Conservation (phyloP, 2,329 filamentous ascomycete species). For the Curvularia sp. region DNA sequence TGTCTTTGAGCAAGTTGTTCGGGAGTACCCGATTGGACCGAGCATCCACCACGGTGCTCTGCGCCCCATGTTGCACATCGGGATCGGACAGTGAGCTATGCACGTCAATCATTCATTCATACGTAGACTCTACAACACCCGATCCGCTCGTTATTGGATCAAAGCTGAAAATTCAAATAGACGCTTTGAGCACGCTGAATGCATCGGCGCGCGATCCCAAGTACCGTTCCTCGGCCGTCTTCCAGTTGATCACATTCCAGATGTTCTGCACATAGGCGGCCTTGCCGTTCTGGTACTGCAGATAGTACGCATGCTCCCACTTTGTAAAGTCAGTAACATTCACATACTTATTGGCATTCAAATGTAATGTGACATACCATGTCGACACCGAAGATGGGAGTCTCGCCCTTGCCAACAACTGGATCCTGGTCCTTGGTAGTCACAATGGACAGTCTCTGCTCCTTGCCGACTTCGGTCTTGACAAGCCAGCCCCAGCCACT, state of each 20-base stretch:
- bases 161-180: constrained; percentile 26
- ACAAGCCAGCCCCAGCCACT: constrained; percentile 91
- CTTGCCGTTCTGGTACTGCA: constrained; percentile 81
- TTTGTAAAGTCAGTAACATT: neutral
- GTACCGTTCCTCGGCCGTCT: constrained; percentile 70
- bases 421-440: constrained; percentile 90
- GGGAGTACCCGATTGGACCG: constrained; percentile 41
- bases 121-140: neutral
- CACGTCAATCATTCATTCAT: neutral
- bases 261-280: constrained; percentile 77
- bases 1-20: constrained; percentile 48
- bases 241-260: constrained; percentile 82
- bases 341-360: neutral
- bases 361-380: constrained; percentile 58
- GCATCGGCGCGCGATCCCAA: constrained; percentile 52
- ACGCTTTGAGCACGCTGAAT: constrained; percentile 50
- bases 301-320: constrained; percentile 92
- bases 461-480: constrained; percentile 64
- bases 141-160: neutral
- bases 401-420: constrained; percentile 65
- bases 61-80: neutral
- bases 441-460: constrained; percentile 67
- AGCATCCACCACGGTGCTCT: constrained; percentile 34
- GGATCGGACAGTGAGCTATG: neutral
- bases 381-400: constrained; percentile 79